Percentiles rank a stretch among this genome's conserved stretches.
These are phyloP conservation scores for Cucurbita ficifolia DNA, from an alignment of 306 rosid genomes.

Conservation along the genomic window DNA sequence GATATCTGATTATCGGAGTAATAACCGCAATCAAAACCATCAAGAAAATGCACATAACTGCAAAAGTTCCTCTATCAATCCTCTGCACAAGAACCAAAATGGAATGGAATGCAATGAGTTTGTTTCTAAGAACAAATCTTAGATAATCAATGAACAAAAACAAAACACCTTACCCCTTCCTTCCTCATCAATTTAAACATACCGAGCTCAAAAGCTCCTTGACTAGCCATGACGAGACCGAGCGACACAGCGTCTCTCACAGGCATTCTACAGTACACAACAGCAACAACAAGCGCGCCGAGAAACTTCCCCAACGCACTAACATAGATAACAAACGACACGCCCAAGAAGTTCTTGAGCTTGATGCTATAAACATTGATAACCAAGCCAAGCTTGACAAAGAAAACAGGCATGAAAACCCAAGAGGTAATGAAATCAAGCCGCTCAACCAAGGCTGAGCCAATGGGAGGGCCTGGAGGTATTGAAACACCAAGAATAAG, in stretches of 20 bases:
- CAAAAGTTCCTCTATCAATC: constrained; percentile 5
- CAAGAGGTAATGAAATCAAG: constrained; percentile 14
- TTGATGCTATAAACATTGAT: constrained; percentile 1
- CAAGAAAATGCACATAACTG: constrained; percentile 2
- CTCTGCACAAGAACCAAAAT: constrained; percentile 2
- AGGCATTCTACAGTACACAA: constrained; percentile 9
- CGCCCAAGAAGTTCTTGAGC: not conserved
- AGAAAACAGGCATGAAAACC: constrained; percentile 25
- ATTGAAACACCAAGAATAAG: constrained; percentile 17
- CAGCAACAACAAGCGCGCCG: constrained; percentile 7
- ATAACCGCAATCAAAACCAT: constrained; percentile 9
- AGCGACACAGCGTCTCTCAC: constrained; percentile 14
- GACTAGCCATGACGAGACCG: constrained; percentile 22
- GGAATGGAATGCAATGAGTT: not conserved
- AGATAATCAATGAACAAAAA: not conserved
- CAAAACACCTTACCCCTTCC: not conserved
- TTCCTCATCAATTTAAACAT: constrained; percentile 7
- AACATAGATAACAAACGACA: constrained; percentile 7
- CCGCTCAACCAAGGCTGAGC: constrained; percentile 9
- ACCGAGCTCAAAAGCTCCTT: constrained; percentile 20
- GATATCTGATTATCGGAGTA: constrained; percentile 11
- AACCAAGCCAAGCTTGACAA: constrained; percentile 7
- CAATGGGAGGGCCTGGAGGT: constrained; percentile 20
- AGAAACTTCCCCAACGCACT: constrained; percentile 16
- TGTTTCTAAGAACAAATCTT: not conserved